Percentiles rank a stretch among this genome's conserved stretches.
These are phyloP conservation scores for Leccinum boreale DNA, from an alignment of 768 basidiomycete genomes.

Conservation along the genomic window DNA sequence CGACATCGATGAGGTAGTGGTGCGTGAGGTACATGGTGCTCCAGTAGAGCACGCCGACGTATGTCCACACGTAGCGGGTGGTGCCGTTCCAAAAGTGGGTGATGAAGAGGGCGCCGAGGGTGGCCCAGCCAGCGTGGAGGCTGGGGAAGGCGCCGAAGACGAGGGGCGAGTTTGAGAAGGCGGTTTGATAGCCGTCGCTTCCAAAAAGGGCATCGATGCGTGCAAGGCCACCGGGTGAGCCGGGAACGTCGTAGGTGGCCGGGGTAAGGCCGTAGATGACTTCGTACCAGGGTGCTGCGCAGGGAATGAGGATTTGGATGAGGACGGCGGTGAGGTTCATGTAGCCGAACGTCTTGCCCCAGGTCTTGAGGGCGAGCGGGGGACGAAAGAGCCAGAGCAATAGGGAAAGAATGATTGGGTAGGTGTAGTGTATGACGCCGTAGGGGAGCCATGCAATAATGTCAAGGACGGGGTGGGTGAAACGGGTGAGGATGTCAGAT, in stretches of 20 bases:
- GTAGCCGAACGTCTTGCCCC: constrained; percentile 87
- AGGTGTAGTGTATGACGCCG: constrained; percentile 86
- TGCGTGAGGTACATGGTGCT: constrained; percentile 98
- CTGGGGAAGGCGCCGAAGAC: constrained; percentile 97
- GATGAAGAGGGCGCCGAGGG: constrained; percentile 89
- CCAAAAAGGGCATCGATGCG: constrained; percentile 88
- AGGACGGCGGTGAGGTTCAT: constrained; percentile 89
- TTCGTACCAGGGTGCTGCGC: constrained; percentile 97
- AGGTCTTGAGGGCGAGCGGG: constrained; percentile 75
- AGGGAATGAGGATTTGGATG: constrained; percentile 85
- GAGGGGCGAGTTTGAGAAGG: constrained; percentile 83
- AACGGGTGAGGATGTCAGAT: constrained; percentile 92
- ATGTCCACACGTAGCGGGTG: constrained; percentile 70
- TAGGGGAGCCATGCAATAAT: constrained; percentile 96
- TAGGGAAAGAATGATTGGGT: constrained; percentile 84
- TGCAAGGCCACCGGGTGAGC: constrained; percentile 89
- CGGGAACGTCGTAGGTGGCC: constrained; percentile 87
- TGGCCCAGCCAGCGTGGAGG: constrained; percentile 86
- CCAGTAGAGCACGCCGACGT: constrained; percentile 90
- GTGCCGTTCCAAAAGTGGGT: constrained; percentile 90
- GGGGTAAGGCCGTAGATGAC: constrained; percentile 95
- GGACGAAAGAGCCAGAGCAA: constrained; percentile 89
- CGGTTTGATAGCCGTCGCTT: neutral
- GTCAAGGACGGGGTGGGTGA: constrained; percentile 89
- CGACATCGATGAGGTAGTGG: constrained; percentile 98